Base-by-base conservation (phyloP, 352 stramenopile genomes). In the Phytophthora constricta region DNA sequence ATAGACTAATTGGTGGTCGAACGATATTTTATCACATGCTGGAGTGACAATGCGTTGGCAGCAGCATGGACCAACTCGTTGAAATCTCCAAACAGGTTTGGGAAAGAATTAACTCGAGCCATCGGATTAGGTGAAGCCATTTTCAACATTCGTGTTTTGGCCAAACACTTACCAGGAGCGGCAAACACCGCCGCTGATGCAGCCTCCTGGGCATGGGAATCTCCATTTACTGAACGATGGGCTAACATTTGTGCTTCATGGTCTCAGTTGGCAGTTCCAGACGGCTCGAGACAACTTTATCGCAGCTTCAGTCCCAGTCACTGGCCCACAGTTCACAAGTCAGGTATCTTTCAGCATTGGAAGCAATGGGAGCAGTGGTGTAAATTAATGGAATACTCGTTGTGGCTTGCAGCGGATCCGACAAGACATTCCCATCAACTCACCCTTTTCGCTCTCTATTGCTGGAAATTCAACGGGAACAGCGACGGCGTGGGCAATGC, bases 391-490 rank as follows among this genome's bases (percentile, higher is more conserved):
- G 14, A 51, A 4, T 61, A 41, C 28, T 19, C 41, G 1, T 5
- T 28, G 4, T 62, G 55, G 55, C 22, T 62, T 3, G 27, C 43
- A 1, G 16, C 16, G n/a, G 33, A 54, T 31, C 14, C 0, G 4
- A 7, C 19, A 45, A 7, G 37, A 22, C 23, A 64, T 7, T 64
- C 56, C 8, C 33, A 64, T n/a, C 56, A 56, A 13, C 46, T 64
- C 34, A 45, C 45, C 0, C 26, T 64, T 9, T 57, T 64, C 26
- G 56, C 56, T 0, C 25, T 41, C 5, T 55, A 48, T 5, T 63
- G 31, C 17, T 63, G 56, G 45, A 14, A 37, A 13, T 56, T 45
- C 25, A 26, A 5, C 26, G 14, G 48, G 23, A 27, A 17, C 16
- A 55, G 17, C 28, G 16, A 4, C 13, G 16, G 2, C 5, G 16